phyloP scores from a whole-genome alignment of 140 eudicot genomes.

The Bidens hawaiensis region DNA sequence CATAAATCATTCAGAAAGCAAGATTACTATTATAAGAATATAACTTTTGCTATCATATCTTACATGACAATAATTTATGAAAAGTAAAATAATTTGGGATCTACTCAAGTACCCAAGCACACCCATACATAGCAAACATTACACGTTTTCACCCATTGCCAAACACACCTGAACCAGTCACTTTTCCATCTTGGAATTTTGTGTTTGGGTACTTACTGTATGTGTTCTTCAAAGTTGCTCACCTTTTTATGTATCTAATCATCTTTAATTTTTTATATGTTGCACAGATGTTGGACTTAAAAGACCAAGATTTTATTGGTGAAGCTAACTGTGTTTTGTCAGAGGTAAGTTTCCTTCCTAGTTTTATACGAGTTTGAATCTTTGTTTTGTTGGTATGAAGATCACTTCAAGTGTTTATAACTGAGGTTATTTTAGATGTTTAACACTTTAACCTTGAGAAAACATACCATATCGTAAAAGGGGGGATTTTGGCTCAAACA shows the following conservation, averaged over 20 bases:
- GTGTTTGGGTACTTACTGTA: conserved; percentile 4
- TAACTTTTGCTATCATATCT: background rate
- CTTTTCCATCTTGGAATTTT: background rate
- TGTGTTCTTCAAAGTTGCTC: conserved; percentile 1
- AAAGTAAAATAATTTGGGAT: background rate
- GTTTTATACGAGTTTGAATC: background rate
- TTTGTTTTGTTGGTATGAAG: conserved; percentile 7
- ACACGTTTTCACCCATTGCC: background rate
- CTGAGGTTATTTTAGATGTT: background rate
- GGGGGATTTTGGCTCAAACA: background rate
- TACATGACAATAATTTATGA: background rate
- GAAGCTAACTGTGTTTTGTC: conserved; percentile 86
- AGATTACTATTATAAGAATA: background rate
- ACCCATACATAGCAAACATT: background rate
- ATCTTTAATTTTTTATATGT: conserved; percentile 3
- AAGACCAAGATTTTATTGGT: conserved; percentile 91
- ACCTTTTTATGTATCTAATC: background rate
- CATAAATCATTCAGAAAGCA: background rate
- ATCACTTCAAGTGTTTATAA: conserved; percentile 11
- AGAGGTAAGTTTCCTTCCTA: conserved; percentile 51
- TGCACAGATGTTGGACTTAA: conserved; percentile 66
- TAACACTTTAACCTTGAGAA: background rate
- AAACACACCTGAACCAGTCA: background rate
- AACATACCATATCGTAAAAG: background rate
- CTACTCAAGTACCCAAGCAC: background rate